Base-by-base conservation (phyloP, 2,329 filamentous ascomycete genomes). In the Aspergillus sp. region DNA sequence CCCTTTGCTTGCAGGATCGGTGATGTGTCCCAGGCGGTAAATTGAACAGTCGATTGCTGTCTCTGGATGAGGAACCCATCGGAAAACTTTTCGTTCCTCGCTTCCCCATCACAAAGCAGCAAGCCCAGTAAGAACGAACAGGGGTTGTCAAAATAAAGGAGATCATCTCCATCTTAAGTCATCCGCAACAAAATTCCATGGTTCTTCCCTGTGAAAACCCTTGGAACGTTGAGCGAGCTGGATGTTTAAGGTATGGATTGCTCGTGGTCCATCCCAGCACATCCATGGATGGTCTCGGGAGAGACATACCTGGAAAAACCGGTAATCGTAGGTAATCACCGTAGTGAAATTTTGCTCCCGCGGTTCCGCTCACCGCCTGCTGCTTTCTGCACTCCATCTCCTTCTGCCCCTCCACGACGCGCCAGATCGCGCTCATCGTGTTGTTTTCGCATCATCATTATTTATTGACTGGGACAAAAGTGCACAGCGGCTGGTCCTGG, bases 381-480 rank as follows among this genome's bases (percentile, higher is more conserved):
- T 45, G n/a, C 41, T 46, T 57, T 40, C 46, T 26, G 46, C 47
- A 8, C 19, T 9, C 41, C 45, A 33, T 47, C 35, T n/a, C 38
- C 45, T 41, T 42, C 52, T 57, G 54, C 58, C 56, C 58, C 57
- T 54, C 57, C 52, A 51, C 49, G 35, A 58, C 59, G 59, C 57
- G 57, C 56, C 50, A 55, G 43, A 50, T 52, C 55, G 50, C 50
- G 46, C 26, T 33, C 36, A 45, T 41, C 19, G 45, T 50, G 20
- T 17, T 43, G 22, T 51, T 46, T 44, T 24, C 17, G 17, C 36
- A 24, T 40, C 33, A 26, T 2, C 6, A 22, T 22, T 22, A 22
- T 48, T 22, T 22, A 22, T 48, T 30, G 45, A 26, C 20, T 19
- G 11, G n/a, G 19, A 20, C 33, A 16, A 14, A 10, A 10, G 22